Percentiles rank a stretch among this genome's conserved stretches.
Evolutionary conservation across 805 yeast species (phyloP).

Genomic region (Metschnikowia shivogae): DNA sequence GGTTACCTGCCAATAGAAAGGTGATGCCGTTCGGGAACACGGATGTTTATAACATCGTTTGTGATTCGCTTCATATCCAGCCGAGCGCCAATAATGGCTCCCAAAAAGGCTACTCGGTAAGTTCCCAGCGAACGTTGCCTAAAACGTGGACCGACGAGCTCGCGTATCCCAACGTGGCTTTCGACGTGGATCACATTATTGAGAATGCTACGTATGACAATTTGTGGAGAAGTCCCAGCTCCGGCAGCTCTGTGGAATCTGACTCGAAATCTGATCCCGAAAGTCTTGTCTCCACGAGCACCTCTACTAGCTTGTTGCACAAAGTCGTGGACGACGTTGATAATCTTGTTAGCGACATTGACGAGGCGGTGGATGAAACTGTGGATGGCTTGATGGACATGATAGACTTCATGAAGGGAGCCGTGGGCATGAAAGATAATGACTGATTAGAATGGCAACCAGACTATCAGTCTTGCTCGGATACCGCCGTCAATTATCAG

Average conservation of each 20-base stretch:
- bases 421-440: slow-evolving; percentile 1
- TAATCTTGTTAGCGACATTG: slow-evolving; percentile 16
- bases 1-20: slow-evolving; percentile 24
- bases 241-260: not conserved
- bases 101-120: slow-evolving; percentile 14
- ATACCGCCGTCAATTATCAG: too few species aligned
- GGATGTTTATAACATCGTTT: slow-evolving; percentile 69
- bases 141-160: slow-evolving; percentile 45
- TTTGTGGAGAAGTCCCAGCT: slow-evolving; percentile 23
- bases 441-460: too few species aligned
- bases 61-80: slow-evolving; percentile 51
- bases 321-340: slow-evolving; percentile 7
- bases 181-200: slow-evolving; percentile 41
- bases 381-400: slow-evolving; percentile 13
- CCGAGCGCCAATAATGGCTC: slow-evolving; percentile 65
- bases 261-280: not conserved
- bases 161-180: slow-evolving; percentile 49
- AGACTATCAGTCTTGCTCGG: too few species aligned
- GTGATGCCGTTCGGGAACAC: slow-evolving; percentile 66
- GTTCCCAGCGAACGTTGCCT: slow-evolving; percentile 29
- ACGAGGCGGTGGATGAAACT: slow-evolving; percentile 14
- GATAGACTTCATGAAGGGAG: slow-evolving; percentile 14
- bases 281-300: not conserved
- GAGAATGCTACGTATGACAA: slow-evolving; percentile 51
- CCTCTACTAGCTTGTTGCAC: not conserved